Evolutionary conservation across 441 rosid species (phyloP).

Genomic region (Lagerstroemia fauriei): DNA sequence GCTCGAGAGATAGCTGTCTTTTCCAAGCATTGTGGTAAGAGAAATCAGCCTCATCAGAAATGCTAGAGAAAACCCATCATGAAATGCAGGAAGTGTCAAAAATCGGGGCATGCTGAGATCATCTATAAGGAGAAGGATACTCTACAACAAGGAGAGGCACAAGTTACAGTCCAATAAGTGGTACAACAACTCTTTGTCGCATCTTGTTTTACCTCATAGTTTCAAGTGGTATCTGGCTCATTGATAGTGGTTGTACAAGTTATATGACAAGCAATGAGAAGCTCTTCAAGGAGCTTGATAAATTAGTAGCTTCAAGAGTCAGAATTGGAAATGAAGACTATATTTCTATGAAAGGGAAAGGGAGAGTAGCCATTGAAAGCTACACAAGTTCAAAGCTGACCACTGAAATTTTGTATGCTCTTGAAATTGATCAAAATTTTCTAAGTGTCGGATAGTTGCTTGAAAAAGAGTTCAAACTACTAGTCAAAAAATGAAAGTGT

Average conservation of each 20-base stretch:
- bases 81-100: neutral
- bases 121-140: neutral
- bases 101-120: neutral
- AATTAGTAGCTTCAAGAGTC: neutral
- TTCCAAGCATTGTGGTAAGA: neutral
- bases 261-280: slow-evolving; percentile 13
- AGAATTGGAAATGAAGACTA: slow-evolving; percentile 14
- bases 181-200: slow-evolving; percentile 25
- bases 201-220: neutral
- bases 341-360: slow-evolving; percentile 11
- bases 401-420: slow-evolving; percentile 3
- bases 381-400: neutral
- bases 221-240: neutral
- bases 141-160: neutral
- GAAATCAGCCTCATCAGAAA: neutral
- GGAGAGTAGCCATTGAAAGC: neutral
- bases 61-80: neutral
- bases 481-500: neutral
- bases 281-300: neutral
- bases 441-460: slow-evolving; percentile 14
- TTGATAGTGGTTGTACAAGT: slow-evolving; percentile 16
- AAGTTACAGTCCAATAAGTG: neutral
- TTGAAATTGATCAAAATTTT: slow-evolving; percentile 19
- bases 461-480: slow-evolving; percentile 7
- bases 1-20: too few relatives aligned